A percentile compares a stretch with the other conserved stretches of the same genome.
These are phyloP conservation scores for Myrmaecium sp. DNA, from an alignment of 2,329 filamentous ascomycete genomes.

Conservation along the genomic window DNA sequence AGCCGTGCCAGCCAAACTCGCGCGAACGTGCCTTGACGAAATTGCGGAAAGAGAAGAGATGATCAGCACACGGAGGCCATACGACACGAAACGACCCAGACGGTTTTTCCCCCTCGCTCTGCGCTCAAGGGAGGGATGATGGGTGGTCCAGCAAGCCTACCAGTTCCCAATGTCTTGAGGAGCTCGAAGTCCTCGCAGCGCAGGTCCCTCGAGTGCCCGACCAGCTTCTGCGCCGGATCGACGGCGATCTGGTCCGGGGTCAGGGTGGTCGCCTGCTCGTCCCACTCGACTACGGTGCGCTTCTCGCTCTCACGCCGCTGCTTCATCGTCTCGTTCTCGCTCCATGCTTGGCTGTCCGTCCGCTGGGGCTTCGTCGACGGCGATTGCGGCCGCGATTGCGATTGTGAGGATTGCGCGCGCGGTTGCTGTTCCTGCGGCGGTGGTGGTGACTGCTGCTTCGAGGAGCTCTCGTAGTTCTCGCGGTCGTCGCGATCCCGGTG, in stretches of 20 bases:
- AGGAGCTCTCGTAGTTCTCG: slow-evolving; percentile 8
- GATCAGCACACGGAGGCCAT: neutral
- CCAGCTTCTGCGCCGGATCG: slow-evolving; percentile 26
- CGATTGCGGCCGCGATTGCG: neutral
- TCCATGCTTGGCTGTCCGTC: slow-evolving; percentile 5
- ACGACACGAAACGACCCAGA: slow-evolving; percentile 1
- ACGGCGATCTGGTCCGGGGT: slow-evolving; percentile 25
- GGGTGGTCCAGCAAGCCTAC: slow-evolving; percentile 25
- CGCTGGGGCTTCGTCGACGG: too few relatives aligned
- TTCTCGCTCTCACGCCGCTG: slow-evolving; percentile 30
- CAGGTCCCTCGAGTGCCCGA: slow-evolving; percentile 30
- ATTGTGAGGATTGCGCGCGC: slow-evolving; percentile 12
- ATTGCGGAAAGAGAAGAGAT: neutral
- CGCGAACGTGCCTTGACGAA: slow-evolving; percentile 54
- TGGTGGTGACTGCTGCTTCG: slow-evolving; percentile 11
- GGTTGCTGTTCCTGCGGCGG: slow-evolving; percentile 11
- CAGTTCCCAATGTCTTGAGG: slow-evolving; percentile 61
- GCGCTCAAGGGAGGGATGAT: slow-evolving; percentile 6
- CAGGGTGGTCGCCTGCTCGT: slow-evolving; percentile 26
- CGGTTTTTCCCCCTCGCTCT: slow-evolving; percentile 1
- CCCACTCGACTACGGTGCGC: slow-evolving; percentile 27
- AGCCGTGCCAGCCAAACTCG: slow-evolving; percentile 64
- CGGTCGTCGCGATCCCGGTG: slow-evolving; percentile 12
- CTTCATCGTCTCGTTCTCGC: slow-evolving; percentile 16
- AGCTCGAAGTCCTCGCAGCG: slow-evolving; percentile 48